A percentile compares a stretch with the other conserved stretches of the same genome.
These are phyloP conservation scores for Suillus occidentalis DNA, from an alignment of 768 basidiomycete species.

Conservation along the genomic window DNA sequence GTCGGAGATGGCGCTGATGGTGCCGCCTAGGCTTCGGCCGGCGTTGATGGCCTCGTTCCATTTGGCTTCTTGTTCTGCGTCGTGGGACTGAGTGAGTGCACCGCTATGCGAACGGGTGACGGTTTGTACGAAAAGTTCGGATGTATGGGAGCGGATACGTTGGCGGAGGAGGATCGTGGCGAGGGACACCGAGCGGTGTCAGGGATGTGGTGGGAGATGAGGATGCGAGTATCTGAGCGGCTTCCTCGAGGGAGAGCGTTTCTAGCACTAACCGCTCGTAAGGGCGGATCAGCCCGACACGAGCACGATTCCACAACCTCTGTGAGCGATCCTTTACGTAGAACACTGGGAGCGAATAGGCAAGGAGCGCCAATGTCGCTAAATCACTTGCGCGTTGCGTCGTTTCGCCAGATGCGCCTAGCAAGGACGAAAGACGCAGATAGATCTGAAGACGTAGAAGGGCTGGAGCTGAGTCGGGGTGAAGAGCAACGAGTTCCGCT, in stretches of 20 bases:
- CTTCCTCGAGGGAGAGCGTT: slow-evolving; percentile 53
- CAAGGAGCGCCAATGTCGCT: slow-evolving; percentile 56
- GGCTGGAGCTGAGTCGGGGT: slow-evolving; percentile 24
- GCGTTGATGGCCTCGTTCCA: slow-evolving; percentile 53
- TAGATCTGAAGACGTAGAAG: slow-evolving; percentile 54
- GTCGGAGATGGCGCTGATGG: slow-evolving; percentile 51
- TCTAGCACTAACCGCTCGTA: slow-evolving; percentile 58
- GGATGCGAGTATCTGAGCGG: slow-evolving; percentile 39
- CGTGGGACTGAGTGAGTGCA: slow-evolving; percentile 13
- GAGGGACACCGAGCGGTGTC: slow-evolving; percentile 49
- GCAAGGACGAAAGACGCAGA: slow-evolving; percentile 43
- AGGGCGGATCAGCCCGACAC: slow-evolving; percentile 32
- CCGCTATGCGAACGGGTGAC: slow-evolving; percentile 30
- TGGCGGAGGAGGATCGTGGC: slow-evolving; percentile 51
- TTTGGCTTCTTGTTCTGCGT: slow-evolving; percentile 33
- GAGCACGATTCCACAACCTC: slow-evolving; percentile 43
- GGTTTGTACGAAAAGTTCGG: slow-evolving; percentile 52
- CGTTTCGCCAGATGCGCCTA: slow-evolving; percentile 5
- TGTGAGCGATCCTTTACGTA: slow-evolving; percentile 43
- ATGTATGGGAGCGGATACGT: slow-evolving; percentile 52
- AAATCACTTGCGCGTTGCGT: slow-evolving; percentile 45
- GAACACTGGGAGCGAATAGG: slow-evolving; percentile 41
- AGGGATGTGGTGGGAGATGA: slow-evolving; percentile 15
- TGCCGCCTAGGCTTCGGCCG: slow-evolving; percentile 64
- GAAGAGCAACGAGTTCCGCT: slow-evolving; percentile 46